Evolutionary conservation across 2,329 filamentous ascomycete genomes (phyloP).

Genomic region (Metarhizium guizhouense): DNA sequence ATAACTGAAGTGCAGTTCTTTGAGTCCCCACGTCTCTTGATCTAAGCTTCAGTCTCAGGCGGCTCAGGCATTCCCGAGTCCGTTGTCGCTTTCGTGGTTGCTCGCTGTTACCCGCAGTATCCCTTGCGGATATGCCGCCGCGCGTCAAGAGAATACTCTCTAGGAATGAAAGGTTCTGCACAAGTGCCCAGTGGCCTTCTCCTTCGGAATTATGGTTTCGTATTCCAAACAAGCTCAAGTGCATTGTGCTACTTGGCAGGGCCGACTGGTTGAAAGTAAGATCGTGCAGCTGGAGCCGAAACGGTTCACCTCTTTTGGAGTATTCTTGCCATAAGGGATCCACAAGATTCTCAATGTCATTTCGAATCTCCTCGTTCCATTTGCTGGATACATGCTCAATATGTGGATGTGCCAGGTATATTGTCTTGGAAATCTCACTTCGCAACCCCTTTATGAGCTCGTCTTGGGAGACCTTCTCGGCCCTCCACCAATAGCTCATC

Average conservation of each 20-base stretch:
- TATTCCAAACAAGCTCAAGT: slow-evolving; percentile 42
- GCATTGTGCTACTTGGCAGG: slow-evolving; percentile 35
- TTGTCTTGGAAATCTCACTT: slow-evolving; percentile 67
- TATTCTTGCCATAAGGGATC: slow-evolving; percentile 75
- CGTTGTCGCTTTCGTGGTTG: slow-evolving; percentile 46
- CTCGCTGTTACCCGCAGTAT: slow-evolving; percentile 22
- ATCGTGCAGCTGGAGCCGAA: slow-evolving; percentile 71
- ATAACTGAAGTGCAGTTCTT: slow-evolving; percentile 45
- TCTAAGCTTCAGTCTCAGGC: slow-evolving; percentile 40
- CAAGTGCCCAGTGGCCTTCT: slow-evolving; percentile 51
- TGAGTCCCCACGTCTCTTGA: slow-evolving; percentile 34
- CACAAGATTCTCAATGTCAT: slow-evolving; percentile 53
- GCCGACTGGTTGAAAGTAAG: slow-evolving; percentile 47
- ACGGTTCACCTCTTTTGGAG: slow-evolving; percentile 56
- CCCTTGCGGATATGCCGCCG: slow-evolving; percentile 13
- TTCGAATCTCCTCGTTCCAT: slow-evolving; percentile 29
- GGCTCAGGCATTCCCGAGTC: slow-evolving; percentile 30
- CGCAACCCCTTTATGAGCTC: slow-evolving; percentile 54
- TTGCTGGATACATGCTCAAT: slow-evolving; percentile 47
- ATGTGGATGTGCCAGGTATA: slow-evolving; percentile 58
- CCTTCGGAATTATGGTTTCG: slow-evolving; percentile 42
- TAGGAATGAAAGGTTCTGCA: slow-evolving; percentile 50
- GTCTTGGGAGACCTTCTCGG: slow-evolving; percentile 54
- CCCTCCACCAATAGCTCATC: slow-evolving; percentile 68
- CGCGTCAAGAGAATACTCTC: slow-evolving; percentile 37